Base-by-base conservation (phyloP, 495 filamentous ascomycete genomes). In the Penicillium subrubescens region DNA sequence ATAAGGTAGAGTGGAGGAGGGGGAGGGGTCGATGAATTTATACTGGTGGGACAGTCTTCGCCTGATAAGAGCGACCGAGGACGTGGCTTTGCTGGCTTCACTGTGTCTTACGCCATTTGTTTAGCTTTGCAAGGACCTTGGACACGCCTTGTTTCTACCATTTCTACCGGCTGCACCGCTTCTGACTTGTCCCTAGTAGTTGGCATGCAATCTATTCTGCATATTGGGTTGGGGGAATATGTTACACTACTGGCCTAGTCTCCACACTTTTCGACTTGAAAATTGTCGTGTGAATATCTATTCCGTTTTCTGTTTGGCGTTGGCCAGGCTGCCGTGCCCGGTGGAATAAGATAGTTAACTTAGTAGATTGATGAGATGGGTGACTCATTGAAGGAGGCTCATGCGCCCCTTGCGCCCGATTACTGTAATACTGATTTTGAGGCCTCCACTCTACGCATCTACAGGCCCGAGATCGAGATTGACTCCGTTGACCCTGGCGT, bases 11-110 rank as follows among this genome's bases (percentile, higher is more conserved):
- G 60, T 14, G 67, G 64, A 46, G 67, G 64, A 37, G 51, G 43
- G 53, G 63, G 59, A 53, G 56, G 54, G 57, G 53, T 14, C 34
- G 60, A 63, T 46, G n/a, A 17, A 43, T 65, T 69, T 69, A 67
- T 67, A 67, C 39, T 55, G 52, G 37, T 39, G 60, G 60, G 35
- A 34, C 51, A 37, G 39, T 8, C 46, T 23, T 50, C 14, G 35
- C 51, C 63, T 64, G 65, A 71, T 67, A 71, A 67, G 68, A 63
- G 52, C 25, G 50, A 53, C 50, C 29, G 50, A 57, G 63, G 60
- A 52, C 43, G 29, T 46, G 46, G 44, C 27, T 48, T 48, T 48
- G 44, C 44, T 48, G 44, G n/a, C 7, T 44, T 44, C 2, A 21
- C 43, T 44, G 10, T 48, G n/a, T 64, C 66, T 68, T 68, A 68